A percentile compares a stretch with the other conserved stretches of the same genome.
These are phyloP conservation scores for Saccharum spontaneum DNA, from an alignment of 176 grass and related monocot genomes.

Conservation along the genomic window DNA sequence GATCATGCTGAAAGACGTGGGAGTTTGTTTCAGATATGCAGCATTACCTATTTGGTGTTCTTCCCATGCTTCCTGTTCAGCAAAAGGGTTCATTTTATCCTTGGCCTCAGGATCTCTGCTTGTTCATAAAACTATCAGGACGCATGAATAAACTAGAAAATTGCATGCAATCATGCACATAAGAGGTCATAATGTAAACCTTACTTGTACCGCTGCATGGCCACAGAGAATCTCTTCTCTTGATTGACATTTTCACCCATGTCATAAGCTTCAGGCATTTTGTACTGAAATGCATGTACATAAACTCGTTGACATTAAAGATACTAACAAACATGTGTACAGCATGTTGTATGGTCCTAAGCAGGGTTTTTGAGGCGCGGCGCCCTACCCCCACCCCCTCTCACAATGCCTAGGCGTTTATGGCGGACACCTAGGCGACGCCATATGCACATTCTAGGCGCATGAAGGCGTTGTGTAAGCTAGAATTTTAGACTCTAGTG, in stretches of 20 bases:
- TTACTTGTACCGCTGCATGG: slow-evolving; percentile 72
- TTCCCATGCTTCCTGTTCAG: slow-evolving; percentile 98
- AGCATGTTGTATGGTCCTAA: not conserved
- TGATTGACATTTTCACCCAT: slow-evolving; percentile 83
- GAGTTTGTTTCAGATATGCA: not conserved
- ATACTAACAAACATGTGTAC: not conserved
- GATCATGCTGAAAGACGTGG: not conserved
- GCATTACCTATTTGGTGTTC: slow-evolving; percentile 88
- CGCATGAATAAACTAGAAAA: not conserved
- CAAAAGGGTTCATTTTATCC: slow-evolving; percentile 99
- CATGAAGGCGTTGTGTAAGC: not conserved
- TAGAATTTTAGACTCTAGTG: not conserved
- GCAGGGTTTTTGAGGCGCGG: not conserved
- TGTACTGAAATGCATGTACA: slow-evolving; percentile 61
- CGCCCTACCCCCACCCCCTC: too few relatives aligned
- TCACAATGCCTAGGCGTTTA: not conserved
- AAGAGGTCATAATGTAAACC: slow-evolving; percentile 22
- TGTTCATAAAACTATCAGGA: slow-evolving; percentile 29
- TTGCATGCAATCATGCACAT: not conserved
- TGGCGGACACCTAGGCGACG: not conserved
- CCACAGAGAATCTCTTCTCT: slow-evolving; percentile 95
- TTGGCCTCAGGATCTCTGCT: slow-evolving; percentile 67
- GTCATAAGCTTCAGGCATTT: slow-evolving; percentile 98
- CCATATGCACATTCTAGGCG: not conserved
- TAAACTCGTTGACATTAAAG: slow-evolving; percentile 6